Evolutionary conservation across 805 yeast genomes (phyloP).

Genomic region (Yarrowia sp.): DNA sequence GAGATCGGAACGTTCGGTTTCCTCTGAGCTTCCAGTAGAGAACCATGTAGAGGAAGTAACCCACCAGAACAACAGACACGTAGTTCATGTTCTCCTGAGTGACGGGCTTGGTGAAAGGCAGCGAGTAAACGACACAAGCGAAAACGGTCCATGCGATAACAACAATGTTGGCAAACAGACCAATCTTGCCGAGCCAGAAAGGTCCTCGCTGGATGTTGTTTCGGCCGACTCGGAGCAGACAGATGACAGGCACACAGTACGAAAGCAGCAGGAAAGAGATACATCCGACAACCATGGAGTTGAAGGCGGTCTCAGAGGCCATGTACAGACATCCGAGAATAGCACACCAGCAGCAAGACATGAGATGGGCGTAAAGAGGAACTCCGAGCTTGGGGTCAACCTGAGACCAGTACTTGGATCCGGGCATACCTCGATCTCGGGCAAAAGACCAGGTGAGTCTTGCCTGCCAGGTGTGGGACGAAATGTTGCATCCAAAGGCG

Average conservation of each 20-base stretch:
- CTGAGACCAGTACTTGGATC: constrained; percentile 50
- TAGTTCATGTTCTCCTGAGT: constrained; percentile 64
- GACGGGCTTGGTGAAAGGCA: constrained; percentile 62
- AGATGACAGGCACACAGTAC: constrained; percentile 55
- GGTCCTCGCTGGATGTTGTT: constrained; percentile 42
- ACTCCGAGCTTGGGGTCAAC: constrained; percentile 49
- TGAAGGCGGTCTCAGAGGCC: constrained; percentile 66
- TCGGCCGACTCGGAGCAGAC: constrained; percentile 51
- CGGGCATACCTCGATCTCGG: constrained; percentile 62
- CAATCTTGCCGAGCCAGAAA: constrained; percentile 32
- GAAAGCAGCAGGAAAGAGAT: constrained; percentile 57
- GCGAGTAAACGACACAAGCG: constrained; percentile 58
- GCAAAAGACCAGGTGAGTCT: constrained; percentile 68
- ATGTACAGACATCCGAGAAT: constrained; percentile 60
- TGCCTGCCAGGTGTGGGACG: constrained; percentile 67
- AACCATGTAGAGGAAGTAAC: constrained; percentile 3
- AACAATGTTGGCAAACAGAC: constrained; percentile 35
- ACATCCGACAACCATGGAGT: constrained; percentile 61
- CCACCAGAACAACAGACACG: constrained; percentile 18
- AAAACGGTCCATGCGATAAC: constrained; percentile 58
- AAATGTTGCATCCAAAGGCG: constrained; percentile 57
- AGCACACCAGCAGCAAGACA: constrained; percentile 54
- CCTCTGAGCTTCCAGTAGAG: constrained; percentile 18
- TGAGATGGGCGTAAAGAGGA: constrained; percentile 60
- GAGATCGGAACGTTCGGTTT: constrained; percentile 1